Evolutionary conservation across 208 protist genomes (phyloP).

Genomic region (Herpetomonas samuelpessoai): DNA sequence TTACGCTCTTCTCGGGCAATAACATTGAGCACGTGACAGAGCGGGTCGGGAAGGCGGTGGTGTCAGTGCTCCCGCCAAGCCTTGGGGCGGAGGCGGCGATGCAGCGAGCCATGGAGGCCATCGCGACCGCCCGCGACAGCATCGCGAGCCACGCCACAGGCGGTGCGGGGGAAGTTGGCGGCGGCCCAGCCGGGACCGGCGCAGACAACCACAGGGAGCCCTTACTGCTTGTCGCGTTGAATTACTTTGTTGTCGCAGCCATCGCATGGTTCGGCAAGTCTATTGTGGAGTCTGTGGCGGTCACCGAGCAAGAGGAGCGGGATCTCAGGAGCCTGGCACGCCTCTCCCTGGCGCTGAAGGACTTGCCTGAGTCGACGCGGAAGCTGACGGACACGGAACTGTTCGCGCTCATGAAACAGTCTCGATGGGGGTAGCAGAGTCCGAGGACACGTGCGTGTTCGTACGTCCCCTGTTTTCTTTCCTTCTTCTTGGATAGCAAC

Average conservation of each 20-base stretch:
- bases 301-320: conserved; percentile 49
- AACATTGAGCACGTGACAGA: conserved; percentile 66
- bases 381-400: background rate
- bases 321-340: conserved; percentile 31
- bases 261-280: conserved; percentile 85
- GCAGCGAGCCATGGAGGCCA: conserved; percentile 32
- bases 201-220: conserved; percentile 16
- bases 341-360: conserved; percentile 7
- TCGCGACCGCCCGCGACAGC: conserved; percentile 63
- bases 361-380: background rate
- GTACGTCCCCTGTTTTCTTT: too few species aligned
- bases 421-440: too few species aligned
- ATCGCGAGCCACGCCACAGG: conserved; percentile 55
- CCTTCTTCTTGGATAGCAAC: too few species aligned
- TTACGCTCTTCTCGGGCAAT: conserved; percentile 82
- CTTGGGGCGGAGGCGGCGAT: conserved; percentile 28
- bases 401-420: background rate
- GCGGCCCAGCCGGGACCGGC: background rate
- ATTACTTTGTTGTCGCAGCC: conserved; percentile 56
- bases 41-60: conserved; percentile 19
- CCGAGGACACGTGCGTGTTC: too few species aligned
- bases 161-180: conserved; percentile 8
- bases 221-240: conserved; percentile 40
- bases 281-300: conserved; percentile 83
- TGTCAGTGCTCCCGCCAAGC: conserved; percentile 22